These are phyloP conservation scores for Sparassis latifolia DNA, from an alignment of 1,284 basidiomycete species.

Conservation along the genomic window DNA sequence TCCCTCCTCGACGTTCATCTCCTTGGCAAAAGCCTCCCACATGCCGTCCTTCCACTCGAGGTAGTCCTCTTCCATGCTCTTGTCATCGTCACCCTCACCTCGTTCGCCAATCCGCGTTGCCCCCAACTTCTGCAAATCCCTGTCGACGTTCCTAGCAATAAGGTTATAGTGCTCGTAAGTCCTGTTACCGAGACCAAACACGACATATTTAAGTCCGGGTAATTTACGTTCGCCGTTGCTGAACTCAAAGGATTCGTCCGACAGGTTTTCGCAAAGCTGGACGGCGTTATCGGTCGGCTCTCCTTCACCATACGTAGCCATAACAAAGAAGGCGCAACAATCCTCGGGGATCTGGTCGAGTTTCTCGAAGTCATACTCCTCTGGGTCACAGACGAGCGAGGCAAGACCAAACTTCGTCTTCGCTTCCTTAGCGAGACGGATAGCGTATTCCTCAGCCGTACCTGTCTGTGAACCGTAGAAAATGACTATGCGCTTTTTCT, in stretches of 20 bases:
- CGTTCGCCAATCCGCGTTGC: constrained; percentile 84
- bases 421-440: constrained; percentile 89
- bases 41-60: constrained; percentile 99
- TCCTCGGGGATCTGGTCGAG: constrained; percentile 88
- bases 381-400: constrained; percentile 91
- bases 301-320: constrained; percentile 98
- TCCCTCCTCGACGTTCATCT: constrained; percentile 90
- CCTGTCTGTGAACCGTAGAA: constrained; percentile 97
- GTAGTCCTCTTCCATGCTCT: constrained; percentile 99
- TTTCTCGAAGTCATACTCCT: constrained; percentile 97
- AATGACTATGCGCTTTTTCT: constrained; percentile 94
- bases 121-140: constrained; percentile 72
- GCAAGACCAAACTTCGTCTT: constrained; percentile 91
- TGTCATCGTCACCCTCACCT: constrained; percentile 98
- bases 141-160: constrained; percentile 79
- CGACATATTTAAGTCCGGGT: constrained; percentile 88
- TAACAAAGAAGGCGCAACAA: constrained; percentile 85
- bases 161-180: constrained; percentile 97
- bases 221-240: constrained; percentile 74
- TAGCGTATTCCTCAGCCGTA: constrained; percentile 93
- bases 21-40: constrained; percentile 84
- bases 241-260: constrained; percentile 84
- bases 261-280: constrained; percentile 86
- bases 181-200: constrained; percentile 93
- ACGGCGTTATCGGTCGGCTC: constrained; percentile 99